A percentile compares a stretch with the other conserved stretches of the same genome.
These are phyloP conservation scores for Pythium coloratum DNA, from an alignment of 352 stramenopile species.

Conservation along the genomic window DNA sequence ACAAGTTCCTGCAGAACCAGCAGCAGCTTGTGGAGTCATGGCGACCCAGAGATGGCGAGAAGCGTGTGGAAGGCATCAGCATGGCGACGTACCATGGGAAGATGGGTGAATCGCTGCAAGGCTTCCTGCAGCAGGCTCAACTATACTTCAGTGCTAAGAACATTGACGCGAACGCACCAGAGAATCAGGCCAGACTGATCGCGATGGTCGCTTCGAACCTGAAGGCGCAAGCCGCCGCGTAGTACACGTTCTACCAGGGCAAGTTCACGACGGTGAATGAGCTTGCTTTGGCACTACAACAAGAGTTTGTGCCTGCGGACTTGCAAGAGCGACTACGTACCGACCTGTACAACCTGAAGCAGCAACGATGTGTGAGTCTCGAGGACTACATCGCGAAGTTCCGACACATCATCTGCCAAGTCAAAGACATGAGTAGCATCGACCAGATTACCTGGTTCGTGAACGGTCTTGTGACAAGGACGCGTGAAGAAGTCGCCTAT, in stretches of 20 bases:
- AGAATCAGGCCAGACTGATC: neutral
- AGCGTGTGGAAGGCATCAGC: conserved; percentile 1
- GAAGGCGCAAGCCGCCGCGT: no score
- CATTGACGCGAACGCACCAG: neutral
- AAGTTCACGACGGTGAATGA: no score
- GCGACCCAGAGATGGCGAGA: neutral
- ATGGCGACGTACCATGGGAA: neutral
- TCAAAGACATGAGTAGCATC: conserved; percentile 14
- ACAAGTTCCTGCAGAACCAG: conserved; percentile 1
- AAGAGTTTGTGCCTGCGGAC: conserved; percentile 18
- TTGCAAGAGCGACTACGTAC: conserved; percentile 14
- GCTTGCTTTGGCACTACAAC: conserved; percentile 1
- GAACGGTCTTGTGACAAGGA: conserved; percentile 8
- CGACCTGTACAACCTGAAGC: conserved; percentile 10
- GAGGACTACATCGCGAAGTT: conserved; percentile 11
- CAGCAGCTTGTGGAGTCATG: conserved; percentile 4
- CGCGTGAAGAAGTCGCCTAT: conserved; percentile 14
- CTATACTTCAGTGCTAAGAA: conserved; percentile 8
- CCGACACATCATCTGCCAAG: conserved; percentile 14
- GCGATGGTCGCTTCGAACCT: no score
- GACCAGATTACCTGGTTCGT: conserved; percentile 20
- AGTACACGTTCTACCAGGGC: no score
- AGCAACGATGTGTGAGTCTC: neutral
- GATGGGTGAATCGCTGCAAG: neutral
- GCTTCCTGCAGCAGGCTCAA: neutral